Evolutionary conservation across 441 rosid genomes (phyloP).

Genomic region (Omphalea diandra): DNA sequence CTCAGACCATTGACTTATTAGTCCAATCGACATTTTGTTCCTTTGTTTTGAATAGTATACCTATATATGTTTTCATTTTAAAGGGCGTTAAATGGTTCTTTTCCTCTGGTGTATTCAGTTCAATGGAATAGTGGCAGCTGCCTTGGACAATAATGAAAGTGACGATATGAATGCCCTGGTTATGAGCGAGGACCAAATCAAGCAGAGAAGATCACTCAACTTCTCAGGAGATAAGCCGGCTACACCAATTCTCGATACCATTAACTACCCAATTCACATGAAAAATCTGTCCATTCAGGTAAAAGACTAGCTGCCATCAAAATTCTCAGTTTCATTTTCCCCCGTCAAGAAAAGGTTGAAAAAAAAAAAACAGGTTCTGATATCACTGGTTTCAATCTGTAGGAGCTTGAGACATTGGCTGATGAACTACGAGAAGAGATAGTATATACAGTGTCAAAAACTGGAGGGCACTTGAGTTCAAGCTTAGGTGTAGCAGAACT

Average conservation of each 20-base stretch:
- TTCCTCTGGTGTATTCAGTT: constrained; percentile 17
- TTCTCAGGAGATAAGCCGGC: constrained; percentile 40
- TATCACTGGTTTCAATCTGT: background rate
- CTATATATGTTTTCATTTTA: too few relatives aligned
- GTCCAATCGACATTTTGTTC: too few relatives aligned
- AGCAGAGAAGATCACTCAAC: constrained; percentile 25
- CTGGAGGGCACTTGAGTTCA: constrained; percentile 55
- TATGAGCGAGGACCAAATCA: background rate
- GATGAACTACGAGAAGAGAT: constrained; percentile 44
- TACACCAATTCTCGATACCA: constrained; percentile 47
- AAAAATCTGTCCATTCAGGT: constrained; percentile 48
- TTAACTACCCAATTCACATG: constrained; percentile 44
- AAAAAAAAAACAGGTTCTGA: too few relatives aligned
- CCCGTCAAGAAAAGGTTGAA: too few relatives aligned
- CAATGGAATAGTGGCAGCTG: constrained; percentile 20
- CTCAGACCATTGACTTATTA: too few relatives aligned
- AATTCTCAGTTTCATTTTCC: background rate
- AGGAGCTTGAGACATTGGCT: constrained; percentile 42
- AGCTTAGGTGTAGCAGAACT: constrained; percentile 52
- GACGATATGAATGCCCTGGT: constrained; percentile 6
- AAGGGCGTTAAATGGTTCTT: too few relatives aligned
- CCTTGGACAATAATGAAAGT: constrained; percentile 6
- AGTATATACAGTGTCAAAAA: constrained; percentile 43
- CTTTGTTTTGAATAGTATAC: too few relatives aligned
- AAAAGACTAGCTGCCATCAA: background rate